Base-by-base conservation (phyloP, 306 rosid genomes). In the Quercus aquifolioides region DNA sequence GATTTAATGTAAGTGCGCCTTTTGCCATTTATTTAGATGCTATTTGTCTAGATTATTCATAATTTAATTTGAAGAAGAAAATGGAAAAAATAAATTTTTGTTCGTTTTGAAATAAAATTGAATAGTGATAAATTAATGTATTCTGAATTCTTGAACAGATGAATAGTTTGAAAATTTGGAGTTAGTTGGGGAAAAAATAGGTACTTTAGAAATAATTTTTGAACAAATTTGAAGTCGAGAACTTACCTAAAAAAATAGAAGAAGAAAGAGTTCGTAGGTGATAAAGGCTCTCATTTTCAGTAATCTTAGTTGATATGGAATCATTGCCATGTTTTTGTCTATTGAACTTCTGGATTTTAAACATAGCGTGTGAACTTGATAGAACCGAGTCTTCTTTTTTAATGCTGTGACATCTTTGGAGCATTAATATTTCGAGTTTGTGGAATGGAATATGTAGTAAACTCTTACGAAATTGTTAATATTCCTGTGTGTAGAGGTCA, bases 1-100 rank as follows among this genome's bases (percentile, higher is more conserved):
- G 98, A 95, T 93, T 78, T 93, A 73, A 89, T 90, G 98, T 90
- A 89, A 91, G 92, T 46, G 19, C 49, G 14, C 80, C 82, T 76
- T 25, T 51, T 35, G 20, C n/a, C 25, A 19, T 21, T 38, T 18
- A 60, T 54, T 26, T 28, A 4, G 63, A 17, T 28, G 46, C 35
- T 28, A 0, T 72, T 72, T 49, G 54, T 62, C 52, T 46, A 13
- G 70, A 30, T 64, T 64, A 17, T 64, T 64, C 70, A 28, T 18
- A 12, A 28, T 62, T 26, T 62, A 5, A 62, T 2, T 62, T 62
- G 69, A 17, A 30, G 46, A 65, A 65, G 31, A 30, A 65, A 31
- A 26, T 5, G 26, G 31, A 59, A 58, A 21, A 21, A 21, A 9
- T 7, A 21, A 57, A 8, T 10, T 21, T 58, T 3, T 17, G 13